A percentile compares a stretch with the other conserved stretches of the same genome.
Conservation (phyloP, 768 basidiomycete genomes). For the Suillus cothurnatus region DNA sequence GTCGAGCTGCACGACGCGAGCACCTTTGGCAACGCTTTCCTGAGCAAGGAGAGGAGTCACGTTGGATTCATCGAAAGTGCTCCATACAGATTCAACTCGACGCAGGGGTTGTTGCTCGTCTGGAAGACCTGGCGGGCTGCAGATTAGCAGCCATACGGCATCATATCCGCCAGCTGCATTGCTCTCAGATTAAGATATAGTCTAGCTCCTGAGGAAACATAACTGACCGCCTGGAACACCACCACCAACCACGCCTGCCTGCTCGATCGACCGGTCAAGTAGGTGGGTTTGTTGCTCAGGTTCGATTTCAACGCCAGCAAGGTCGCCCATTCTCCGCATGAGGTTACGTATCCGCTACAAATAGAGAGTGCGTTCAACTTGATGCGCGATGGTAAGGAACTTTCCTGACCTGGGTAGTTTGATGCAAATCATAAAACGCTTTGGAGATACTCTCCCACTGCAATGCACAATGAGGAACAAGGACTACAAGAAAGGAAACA, state of each 20-base stretch:
- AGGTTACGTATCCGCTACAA: constrained; percentile 69
- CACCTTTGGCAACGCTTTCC: constrained; percentile 70
- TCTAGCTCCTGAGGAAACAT: background rate
- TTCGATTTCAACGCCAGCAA: constrained; percentile 82
- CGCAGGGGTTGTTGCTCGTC: constrained; percentile 48
- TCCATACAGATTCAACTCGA: constrained; percentile 72
- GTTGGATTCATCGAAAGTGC: constrained; percentile 55
- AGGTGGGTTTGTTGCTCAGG: constrained; percentile 84
- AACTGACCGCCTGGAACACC: constrained; percentile 93
- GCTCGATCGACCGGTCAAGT: constrained; percentile 72
- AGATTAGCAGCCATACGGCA: constrained; percentile 91
- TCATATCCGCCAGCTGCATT: constrained; percentile 91
- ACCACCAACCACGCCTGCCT: constrained; percentile 88
- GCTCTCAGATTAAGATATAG: constrained; percentile 9
- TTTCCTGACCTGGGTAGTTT: constrained; percentile 54
- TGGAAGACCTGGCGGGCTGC: constrained; percentile 54
- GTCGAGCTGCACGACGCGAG: constrained; percentile 61
- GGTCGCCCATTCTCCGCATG: constrained; percentile 84
- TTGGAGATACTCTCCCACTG: constrained; percentile 61
- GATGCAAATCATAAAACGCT: constrained; percentile 59
- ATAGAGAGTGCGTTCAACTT: background rate
- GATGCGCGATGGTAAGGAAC: background rate
- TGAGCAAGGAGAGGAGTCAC: constrained; percentile 73
- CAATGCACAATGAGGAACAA: constrained; percentile 3
- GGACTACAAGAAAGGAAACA: background rate